A percentile compares a stretch with the other conserved stretches of the same genome.
Conservation (phyloP, 2,329 filamentous ascomycete species). For the Shiraia sp. region DNA sequence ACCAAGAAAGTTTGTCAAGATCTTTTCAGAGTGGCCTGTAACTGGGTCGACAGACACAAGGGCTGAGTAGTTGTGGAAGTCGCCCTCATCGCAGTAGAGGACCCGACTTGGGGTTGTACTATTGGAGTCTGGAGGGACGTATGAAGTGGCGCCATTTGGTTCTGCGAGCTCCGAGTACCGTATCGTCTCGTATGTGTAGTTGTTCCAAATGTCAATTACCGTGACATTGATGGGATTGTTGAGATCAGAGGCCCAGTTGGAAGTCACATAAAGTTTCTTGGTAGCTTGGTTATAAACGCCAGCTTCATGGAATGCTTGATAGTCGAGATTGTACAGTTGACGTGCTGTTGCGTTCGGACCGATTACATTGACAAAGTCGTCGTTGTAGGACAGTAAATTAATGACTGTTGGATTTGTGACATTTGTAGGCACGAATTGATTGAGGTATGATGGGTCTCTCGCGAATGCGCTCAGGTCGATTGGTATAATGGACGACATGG, state of each 20-base stretch:
- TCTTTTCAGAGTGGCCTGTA: conserved; percentile 46
- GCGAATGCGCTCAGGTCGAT: conserved; percentile 39
- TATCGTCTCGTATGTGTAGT: conserved; percentile 44
- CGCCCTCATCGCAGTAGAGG: conserved; percentile 42
- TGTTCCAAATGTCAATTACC: conserved; percentile 45
- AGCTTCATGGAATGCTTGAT: conserved; percentile 47
- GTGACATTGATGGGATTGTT: conserved; percentile 42
- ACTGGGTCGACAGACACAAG: conserved; percentile 51
- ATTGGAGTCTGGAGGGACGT: conserved; percentile 36
- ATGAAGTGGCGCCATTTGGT: conserved; percentile 43
- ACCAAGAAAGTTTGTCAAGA: conserved; percentile 54
- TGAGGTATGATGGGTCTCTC: conserved; percentile 36
- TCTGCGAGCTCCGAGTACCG: conserved; percentile 45
- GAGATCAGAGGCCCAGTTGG: conserved; percentile 39
- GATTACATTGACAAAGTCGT: conserved; percentile 38
- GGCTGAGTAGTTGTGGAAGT: conserved; percentile 46
- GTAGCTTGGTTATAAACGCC: conserved; percentile 39
- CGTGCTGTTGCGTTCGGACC: conserved; percentile 37
- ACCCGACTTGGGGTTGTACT: conserved; percentile 28
- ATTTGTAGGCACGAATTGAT: conserved; percentile 32
- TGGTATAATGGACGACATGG: conserved; percentile 35
- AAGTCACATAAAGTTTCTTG: conserved; percentile 49
- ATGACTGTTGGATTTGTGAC: conserved; percentile 38
- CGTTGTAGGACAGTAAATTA: conserved; percentile 43
- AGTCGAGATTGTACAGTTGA: conserved; percentile 34